These are phyloP conservation scores for Macadamia tetraphylla DNA, from an alignment of 164 flowering plant genomes.

Conservation along the genomic window DNA sequence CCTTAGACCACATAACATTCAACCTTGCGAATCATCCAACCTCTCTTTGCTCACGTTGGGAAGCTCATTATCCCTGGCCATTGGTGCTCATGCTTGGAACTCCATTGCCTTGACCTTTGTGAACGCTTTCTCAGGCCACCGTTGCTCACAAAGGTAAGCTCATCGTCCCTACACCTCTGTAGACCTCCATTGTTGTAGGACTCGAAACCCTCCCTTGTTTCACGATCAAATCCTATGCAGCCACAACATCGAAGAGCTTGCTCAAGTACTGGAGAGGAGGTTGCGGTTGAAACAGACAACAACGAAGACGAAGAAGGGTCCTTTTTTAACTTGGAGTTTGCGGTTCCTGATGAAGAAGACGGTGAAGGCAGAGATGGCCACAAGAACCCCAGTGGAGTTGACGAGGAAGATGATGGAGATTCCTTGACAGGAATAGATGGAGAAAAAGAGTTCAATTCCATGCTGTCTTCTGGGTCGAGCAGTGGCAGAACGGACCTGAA, in stretches of 20 bases:
- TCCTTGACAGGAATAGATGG: constrained; percentile 18
- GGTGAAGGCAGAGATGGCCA: constrained; percentile 3
- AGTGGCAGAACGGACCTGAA: constrained; percentile 26
- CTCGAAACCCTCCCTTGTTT: too few species aligned
- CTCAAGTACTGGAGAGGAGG: constrained; percentile 53
- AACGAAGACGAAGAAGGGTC: constrained; percentile 43
- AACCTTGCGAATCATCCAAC: too few species aligned
- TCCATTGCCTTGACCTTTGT: too few species aligned
- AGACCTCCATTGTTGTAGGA: too few species aligned
- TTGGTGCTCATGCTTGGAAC: too few species aligned
- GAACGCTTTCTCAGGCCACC: too few species aligned
- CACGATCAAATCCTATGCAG: too few species aligned
- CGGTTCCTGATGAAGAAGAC: constrained; percentile 26
- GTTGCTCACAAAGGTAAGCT: too few species aligned
- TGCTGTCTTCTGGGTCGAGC: constrained; percentile 40
- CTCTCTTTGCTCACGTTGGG: too few species aligned
- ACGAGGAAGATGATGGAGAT: constrained; percentile 14
- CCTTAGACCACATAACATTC: too few species aligned
- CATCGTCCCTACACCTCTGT: too few species aligned
- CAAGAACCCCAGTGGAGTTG: neutral
- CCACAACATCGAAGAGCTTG: constrained; percentile 22
- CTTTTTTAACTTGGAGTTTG: constrained; percentile 51
- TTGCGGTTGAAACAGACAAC: constrained; percentile 10
- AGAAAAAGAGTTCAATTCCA: constrained; percentile 48
- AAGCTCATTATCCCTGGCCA: too few species aligned